Conservation (phyloP, 306 rosid genomes). For the Prinsepia uniflora region DNA sequence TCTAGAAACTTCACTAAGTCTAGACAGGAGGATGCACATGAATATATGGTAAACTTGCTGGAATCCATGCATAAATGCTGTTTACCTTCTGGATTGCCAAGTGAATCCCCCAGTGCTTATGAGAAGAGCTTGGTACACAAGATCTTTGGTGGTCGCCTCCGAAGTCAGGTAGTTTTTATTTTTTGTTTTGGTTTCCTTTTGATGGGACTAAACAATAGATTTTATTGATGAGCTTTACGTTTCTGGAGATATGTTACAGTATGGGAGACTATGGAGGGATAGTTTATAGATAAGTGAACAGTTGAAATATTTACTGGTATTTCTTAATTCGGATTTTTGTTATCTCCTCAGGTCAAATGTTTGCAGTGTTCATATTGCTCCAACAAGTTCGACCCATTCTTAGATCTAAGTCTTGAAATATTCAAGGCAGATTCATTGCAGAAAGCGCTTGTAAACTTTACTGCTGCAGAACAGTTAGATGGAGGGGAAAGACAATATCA, state of each 20-base stretch:
- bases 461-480: constrained; percentile 78
- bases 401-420: constrained; percentile 95
- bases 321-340: constrained; percentile 6
- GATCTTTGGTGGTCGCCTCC: constrained; percentile 91
- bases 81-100: constrained; percentile 87
- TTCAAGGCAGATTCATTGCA: constrained; percentile 77
- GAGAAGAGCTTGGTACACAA: constrained; percentile 96
- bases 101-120: constrained; percentile 89
- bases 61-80: constrained; percentile 98
- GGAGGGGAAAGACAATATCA: constrained; percentile 92
- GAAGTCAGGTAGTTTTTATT: constrained; percentile 66
- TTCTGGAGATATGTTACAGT: constrained; percentile 8
- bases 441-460: constrained; percentile 79
- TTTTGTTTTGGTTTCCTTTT: neutral
- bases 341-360: constrained; percentile 73
- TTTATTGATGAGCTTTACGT: neutral
- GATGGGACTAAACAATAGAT: neutral
- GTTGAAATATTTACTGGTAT: neutral
- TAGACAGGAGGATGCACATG: constrained; percentile 98
- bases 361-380: constrained; percentile 78
- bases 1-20: constrained; percentile 79
- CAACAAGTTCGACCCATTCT: constrained; percentile 85
- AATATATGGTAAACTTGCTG: constrained; percentile 97
- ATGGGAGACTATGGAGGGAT: neutral
- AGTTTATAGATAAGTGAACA: neutral